Evolutionary conservation across 495 filamentous ascomycete genomes (phyloP).

Genomic region (Neurospora sp.): DNA sequence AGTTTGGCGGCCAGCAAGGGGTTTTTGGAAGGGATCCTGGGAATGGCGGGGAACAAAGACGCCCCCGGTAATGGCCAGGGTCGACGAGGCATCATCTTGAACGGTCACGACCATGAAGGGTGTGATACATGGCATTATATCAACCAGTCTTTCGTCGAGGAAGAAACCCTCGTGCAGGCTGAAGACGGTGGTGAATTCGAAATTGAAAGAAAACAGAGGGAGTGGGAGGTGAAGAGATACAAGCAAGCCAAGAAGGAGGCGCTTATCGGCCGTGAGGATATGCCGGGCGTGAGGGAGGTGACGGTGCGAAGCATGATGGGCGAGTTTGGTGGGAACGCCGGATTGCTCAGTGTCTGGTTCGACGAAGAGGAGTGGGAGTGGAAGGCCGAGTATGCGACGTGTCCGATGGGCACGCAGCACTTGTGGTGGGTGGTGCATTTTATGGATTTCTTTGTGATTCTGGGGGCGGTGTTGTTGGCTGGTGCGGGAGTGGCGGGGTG

Average conservation of each 20-base stretch:
- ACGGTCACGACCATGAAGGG: constrained; percentile 89
- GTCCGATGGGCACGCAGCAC: constrained; percentile 74
- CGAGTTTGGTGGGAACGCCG: constrained; percentile 79
- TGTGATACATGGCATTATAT: constrained; percentile 82
- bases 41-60: constrained; percentile 51
- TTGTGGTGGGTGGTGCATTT: constrained; percentile 89
- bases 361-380: constrained; percentile 61
- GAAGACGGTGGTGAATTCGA: constrained; percentile 23
- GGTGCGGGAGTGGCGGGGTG: constrained; percentile 10
- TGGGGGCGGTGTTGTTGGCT: constrained; percentile 21
- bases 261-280: constrained; percentile 20
- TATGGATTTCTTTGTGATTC: constrained; percentile 48
- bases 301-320: constrained; percentile 99
- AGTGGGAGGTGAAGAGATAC: constrained; percentile 38
- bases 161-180: background rate
- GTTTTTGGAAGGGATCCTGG: constrained; percentile 71
- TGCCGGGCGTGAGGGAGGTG: constrained; percentile 67
- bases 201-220: background rate
- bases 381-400: constrained; percentile 69
- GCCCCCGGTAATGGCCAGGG: constrained; percentile 48
- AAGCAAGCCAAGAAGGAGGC: constrained; percentile 20
- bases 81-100: constrained; percentile 60
- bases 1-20: constrained; percentile 52
- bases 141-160: constrained; percentile 32
- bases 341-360: constrained; percentile 81